Base-by-base conservation (phyloP, 1,284 basidiomycete genomes). In the Pyrrhoderma lamaoense region DNA sequence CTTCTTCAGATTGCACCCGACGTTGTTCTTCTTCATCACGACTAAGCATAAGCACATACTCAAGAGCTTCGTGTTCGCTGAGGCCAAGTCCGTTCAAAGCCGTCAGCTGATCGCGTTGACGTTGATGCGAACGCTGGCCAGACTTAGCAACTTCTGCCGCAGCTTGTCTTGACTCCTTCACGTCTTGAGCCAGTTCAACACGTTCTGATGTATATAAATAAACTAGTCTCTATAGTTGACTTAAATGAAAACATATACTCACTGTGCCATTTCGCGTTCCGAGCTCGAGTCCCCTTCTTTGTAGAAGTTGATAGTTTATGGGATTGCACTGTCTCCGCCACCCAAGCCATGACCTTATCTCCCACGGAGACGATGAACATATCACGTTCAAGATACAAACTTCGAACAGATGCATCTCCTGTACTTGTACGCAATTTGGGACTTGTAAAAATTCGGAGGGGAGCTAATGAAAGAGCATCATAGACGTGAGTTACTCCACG, bases 21-120 rank as follows among this genome's bases (percentile, higher is more conserved):
- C 25, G 34, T 18, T 52, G 34, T 40, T 57, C 70, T 21, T 79
- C 80, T 61, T 92, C 86, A 35, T 93, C 90, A 3, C 85, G 79
- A 56, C 86, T 90, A 52, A 93, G 75, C 88, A 93, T 91, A 49
- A 93, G 64, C 0, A 83, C 76, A 60, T 93, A 93, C 58, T 89
- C 85, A 18, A 93, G 69, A 0, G 86, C 88, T 60, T 90, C 89
- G 5, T 70, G 67, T 60, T 93, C 90, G 57, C 74, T 82, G 42
- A 93, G 67, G 0, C 88, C 89, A 8, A 93, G 72, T n/a, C 69
- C 68, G 19, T 77, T 72, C 18, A 88, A 64, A 8, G 73, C 73
- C 1, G 70, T 70, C 13, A 67, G 67, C 57, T 89, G 84, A 55
- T 79, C 82, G 31, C 70, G 69, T 56, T 77, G 76, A 35, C 76